Evolutionary conservation across 2,329 filamentous ascomycete genomes (phyloP), one percentile per base, ranked within the genome.

Genomic region (Cercospora beticola): DNA sequence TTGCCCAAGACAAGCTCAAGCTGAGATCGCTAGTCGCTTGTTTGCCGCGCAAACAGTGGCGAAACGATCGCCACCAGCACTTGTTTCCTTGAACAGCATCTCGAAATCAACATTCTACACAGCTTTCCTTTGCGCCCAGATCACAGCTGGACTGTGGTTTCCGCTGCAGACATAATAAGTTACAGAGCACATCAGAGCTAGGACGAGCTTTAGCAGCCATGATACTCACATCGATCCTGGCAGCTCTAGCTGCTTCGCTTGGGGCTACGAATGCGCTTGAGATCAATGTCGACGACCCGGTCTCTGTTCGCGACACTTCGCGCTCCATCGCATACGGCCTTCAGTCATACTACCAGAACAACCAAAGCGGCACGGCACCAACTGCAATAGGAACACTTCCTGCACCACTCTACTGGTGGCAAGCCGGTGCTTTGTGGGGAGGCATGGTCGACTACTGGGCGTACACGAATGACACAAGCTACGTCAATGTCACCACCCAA

Each of bases 351-450:
- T 81, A 81, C 67, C 65, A 74, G 21, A 78, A 77, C 72, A 80
- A 80, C 62, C 68, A 71, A 26, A 74, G 75, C 16, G 69, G 69
- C 54, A 79, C 75, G 14, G 71, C 75, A n/a, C 54, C 73, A 7
- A 72, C 70, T 10, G 70, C 73, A 1, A 67, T 80, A 16, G 83
- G 82, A 14, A 80, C 80, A 54, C 79, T 82, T 52, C 79, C 81
- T 5, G 74, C 76, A 33, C 82, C 82, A 2, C 77, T 81, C 18
- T 84, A 83, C 73, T 85, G 82, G 81, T 84, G 83, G 82, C 78
- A 82, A 68, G 80, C 79, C 2, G 83, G 82, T 18, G 79, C 79
- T 5, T 70, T 78, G 57, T 77, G 74, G 82, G 74, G 74, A 30
- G 73, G 74, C 7, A 72, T 79, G 73, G 68, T 80, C 21, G 82